A percentile compares a stretch with the other conserved stretches of the same genome.
Conservation (phyloP, 1,139 yeast genomes). For the Diutina catenulata region DNA sequence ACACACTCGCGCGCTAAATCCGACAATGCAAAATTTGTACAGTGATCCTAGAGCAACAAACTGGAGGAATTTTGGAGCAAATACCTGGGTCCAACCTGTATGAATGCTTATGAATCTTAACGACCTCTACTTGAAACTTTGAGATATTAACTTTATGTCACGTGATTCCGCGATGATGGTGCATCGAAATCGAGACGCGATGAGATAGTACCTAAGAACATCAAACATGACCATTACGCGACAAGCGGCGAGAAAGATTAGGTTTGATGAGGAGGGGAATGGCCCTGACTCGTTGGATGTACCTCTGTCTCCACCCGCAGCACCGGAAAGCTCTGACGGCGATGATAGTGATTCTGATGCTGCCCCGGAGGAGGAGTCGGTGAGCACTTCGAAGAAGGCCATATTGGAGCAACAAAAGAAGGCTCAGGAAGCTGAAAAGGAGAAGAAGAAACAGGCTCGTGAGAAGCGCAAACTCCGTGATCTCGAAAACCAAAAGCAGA, state of each 20-base stretch:
- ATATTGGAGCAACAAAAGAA: not conserved
- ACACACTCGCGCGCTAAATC: not conserved
- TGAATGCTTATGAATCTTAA: no score
- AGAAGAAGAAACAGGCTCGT: conserved; percentile 24
- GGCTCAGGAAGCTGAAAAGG: conserved; percentile 20
- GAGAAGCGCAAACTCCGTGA: conserved; percentile 27
- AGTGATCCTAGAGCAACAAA: not conserved
- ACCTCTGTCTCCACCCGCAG: no score
- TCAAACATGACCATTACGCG: no score
- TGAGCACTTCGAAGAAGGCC: not conserved
- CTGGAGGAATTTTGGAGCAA: not conserved
- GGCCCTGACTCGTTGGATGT: not conserved
- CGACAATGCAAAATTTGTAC: not conserved
- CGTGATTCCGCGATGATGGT: not conserved
- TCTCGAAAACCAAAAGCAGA: conserved; percentile 37
- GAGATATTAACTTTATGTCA: not conserved
- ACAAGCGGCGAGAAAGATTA: not conserved
- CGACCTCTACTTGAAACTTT: no score
- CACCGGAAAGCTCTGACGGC: not conserved
- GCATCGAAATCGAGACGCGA: not conserved
- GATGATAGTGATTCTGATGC: not conserved
- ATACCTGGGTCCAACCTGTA: not conserved
- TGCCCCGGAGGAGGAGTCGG: conserved; percentile 4
- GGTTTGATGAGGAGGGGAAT: conserved; percentile 1
- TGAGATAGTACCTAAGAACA: no score